Base-by-base conservation (phyloP, 2,329 filamentous ascomycete genomes). In the Colletotrichum liaoningense region DNA sequence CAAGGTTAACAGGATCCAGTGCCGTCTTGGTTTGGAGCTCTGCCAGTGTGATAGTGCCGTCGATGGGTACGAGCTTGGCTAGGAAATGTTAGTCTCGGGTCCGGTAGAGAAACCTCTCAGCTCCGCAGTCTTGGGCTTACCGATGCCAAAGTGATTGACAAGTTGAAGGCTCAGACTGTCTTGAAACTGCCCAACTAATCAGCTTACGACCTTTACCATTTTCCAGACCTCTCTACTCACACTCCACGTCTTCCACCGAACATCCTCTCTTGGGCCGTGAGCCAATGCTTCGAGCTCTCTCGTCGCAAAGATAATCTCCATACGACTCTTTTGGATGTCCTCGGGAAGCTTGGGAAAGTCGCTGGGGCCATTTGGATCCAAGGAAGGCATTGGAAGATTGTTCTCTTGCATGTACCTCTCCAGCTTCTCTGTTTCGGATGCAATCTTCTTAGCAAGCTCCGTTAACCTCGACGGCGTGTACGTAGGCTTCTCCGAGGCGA, bases 241-340 rank as follows among this genome's bases (percentile, higher is more conserved):
- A 77, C 84, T 86, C 88, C 86, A 89, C 66, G 86, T 82, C 64
- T 85, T 83, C 86, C 86, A 90, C 79, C 88, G 81, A 8, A 90
- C 76, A n/a, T 79, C 82, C 76, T 90, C 87, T 46, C 83, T 81
- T 0, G 88, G 88, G 0, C 88, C 88, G 26, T 86, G 83, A 19
- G 87, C 84, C 63, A 90, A 79, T 59, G 83, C 79, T 2, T 81
- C 82, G 16, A 90, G 81, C 74, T 89, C 86, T 68, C 81, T 84
- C 2, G 86, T 86, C 9, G 88, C 87, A 72, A 82, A 82, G 7
- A 89, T 82, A 63, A 90, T 82, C 68, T 86, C 84, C 67, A 84
- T 82, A 38, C 88, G 83, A 69, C 84, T 84, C 69, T 78, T 80
- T 70, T 85, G 83, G 16, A 88, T 81, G 2, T 88, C 83, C 1